Percentiles rank a stretch among this genome's conserved stretches.
Evolutionary conservation across 805 yeast species (phyloP).

Genomic region (Candida hungchunana): DNA sequence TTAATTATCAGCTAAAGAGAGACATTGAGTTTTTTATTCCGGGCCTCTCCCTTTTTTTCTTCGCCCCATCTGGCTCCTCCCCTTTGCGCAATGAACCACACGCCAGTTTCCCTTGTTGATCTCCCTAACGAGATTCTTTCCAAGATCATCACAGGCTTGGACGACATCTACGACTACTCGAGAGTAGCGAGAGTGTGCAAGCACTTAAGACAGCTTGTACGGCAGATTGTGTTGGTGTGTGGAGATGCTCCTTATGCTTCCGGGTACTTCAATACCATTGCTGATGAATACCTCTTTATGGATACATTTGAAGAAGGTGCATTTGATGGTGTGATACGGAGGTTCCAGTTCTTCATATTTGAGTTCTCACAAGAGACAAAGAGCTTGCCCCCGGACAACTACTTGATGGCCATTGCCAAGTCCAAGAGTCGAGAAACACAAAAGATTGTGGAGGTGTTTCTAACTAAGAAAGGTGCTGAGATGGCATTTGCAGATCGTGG

Average conservation of each 20-base stretch:
- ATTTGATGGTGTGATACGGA: constrained; percentile 3
- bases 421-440: constrained; percentile 4
- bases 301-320: not conserved
- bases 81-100: no score
- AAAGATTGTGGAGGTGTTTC: constrained; percentile 14
- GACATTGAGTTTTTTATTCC: no score
- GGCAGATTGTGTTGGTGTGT: constrained; percentile 16
- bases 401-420: constrained; percentile 9
- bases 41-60: no score
- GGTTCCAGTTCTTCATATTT: constrained; percentile 13
- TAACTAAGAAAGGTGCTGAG: constrained; percentile 4
- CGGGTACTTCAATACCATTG: constrained; percentile 11
- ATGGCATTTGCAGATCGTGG: constrained; percentile 8
- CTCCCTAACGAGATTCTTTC: constrained; percentile 22
- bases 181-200: constrained; percentile 13
- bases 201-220: constrained; percentile 14
- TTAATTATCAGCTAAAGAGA: no score
- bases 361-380: constrained; percentile 10
- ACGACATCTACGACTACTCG: constrained; percentile 19
- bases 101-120: constrained; percentile 7
- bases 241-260: constrained; percentile 17
- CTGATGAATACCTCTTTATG: constrained; percentile 6
- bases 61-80: no score
- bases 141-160: constrained; percentile 12
- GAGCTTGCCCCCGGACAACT: constrained; percentile 6